Evolutionary conservation across 805 yeast genomes (phyloP), one percentile per base, ranked within the genome.

Genomic region (Metschnikowia lochheadii): DNA sequence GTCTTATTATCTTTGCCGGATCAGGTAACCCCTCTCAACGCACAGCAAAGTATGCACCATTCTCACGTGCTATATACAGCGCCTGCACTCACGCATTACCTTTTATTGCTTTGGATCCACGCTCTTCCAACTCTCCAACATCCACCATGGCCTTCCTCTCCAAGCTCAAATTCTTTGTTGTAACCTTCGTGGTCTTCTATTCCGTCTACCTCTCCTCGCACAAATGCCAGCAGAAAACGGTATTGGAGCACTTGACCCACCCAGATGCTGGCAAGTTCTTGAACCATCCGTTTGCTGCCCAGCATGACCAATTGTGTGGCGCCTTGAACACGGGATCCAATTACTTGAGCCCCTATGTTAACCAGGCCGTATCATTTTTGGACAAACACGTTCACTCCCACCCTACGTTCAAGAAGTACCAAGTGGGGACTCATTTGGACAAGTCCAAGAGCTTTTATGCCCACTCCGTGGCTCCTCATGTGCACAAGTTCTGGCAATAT

Each of bases 351-450:
- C 78, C 78, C 34, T 70, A 69, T 56, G 49, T 61, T 32, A 51
- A 56, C 33, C 44, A 60, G 42, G 67, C 53, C 26, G 63, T 64
- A 31, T 54, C 45, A 7, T 67, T 66, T 56, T 63, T 73, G 56
- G 75, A 71, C 57, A 55, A 60, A 21, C 66, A 68, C 49, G 74
- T 72, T 50, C 70, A 65, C 60, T 60, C 72, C n/a, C 68, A 69
- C 55, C 66, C 62, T 29, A 59, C 65, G 47, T 69, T 62, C 62
- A 61, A 61, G 48, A 61, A 72, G 55, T 66, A 70, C 57, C 52
- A 65, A 48, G 61, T 72, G 33, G 60, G 54, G 20, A 60, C 63
- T 35, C 66, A 71, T 52, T 32, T 70, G 29, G 59, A 55, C 44
- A 39, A 26, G 20, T 63, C 56, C 57, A 59, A 63, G 53, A 49